Evolutionary conservation across 2,329 filamentous ascomycete species (phyloP), one percentile per base, ranked within the genome.

Genomic region (Pseudogymnoascus destructans): DNA sequence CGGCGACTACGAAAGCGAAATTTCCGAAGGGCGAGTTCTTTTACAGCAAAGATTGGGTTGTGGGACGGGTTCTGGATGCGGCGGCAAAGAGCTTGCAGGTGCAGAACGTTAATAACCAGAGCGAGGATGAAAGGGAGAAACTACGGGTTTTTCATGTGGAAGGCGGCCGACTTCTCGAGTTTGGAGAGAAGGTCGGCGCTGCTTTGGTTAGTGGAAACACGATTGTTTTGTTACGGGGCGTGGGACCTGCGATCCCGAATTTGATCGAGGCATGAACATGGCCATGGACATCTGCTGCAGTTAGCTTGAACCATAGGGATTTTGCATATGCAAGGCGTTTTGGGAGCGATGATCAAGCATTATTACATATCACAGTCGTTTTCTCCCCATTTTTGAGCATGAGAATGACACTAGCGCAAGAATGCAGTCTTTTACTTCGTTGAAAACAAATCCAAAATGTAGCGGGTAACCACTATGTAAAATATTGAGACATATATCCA

Each of bases 101-200:
- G 7, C 79, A 87, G 67, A 95, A 95, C 64, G 72, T 92, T 62
- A 95, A 95, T 68, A 95, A 95, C 66, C 78, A 86, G 64, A 84
- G 82, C 0, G 80, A 79, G 2, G 79, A 85, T 10, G 89, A 95
- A 73, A 84, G 86, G 69, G 85, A 90, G 60, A 86, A 86, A 71
- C 70, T 98, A 63, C 75, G 93, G 7, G 83, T 98, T 0, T 98
- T 95, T 67, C 91, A 97, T 69, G 88, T 98, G 0, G 91, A 98
- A 69, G 88, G 86, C 0, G 93, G 93, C 0, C 76, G 89, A 59
- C 71, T 98, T 62, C 71, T 98, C 62, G 91, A 93, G 61, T 98
- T 95, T 67, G 83, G 80, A 21, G 91, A 96, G 72, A 91, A 92
- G 75, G 76, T 95, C 58, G 90, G 89, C 3, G 76, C 77, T 57